Evolutionary conservation across 78 protist genomes (phyloP), one percentile per base, ranked within the genome.

Genomic region (Carpediemonas membranifera): DNA sequence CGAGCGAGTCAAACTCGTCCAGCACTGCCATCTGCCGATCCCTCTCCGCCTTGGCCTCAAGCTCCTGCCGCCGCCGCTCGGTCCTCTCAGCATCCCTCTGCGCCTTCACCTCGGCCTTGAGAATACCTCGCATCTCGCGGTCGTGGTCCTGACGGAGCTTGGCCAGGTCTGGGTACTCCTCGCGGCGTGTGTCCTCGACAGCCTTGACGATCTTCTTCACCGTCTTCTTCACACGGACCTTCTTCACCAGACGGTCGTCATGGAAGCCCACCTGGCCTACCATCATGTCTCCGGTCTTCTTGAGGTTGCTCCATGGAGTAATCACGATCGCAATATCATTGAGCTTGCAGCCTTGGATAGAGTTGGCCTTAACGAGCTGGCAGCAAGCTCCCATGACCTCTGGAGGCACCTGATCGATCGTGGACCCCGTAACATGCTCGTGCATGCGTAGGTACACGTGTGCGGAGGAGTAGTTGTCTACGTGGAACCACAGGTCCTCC

Each of bases 401-500:
- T 19, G 24, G 76, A 5, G 91, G 87, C 15, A 91, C n/a, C 11
- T 62, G 69, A 19, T 70, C 75, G 28, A 71, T 47, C 18, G 59
- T 11, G 65, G 34, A 5, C 14, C 15, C 34, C 7, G 30, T 7
- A n/a, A 41, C 7, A 7, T 56, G 64, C 43, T 0, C 86, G 90
- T 52, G 70, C 27, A 86, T 35, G 24, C 96, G 70, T 14, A 92
- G 44, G 77, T 92, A 92, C 16, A 90, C 89, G 77, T 92, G 96
- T 3, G 96, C 96, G 14, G 88, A 80, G 11, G 90, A 82, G 16
- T 74, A 66, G 39, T 68, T 41, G 71, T 88, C 89, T 24, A 90
- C 96, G 74, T 92, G 96, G 59, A 92, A 92, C 85, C 82, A n/a
- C n/a, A n/a, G n/a, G n/a, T n/a, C 96, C 35, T 88, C 93, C 13